phyloP scores from a whole-genome alignment of 257 asterid species.

The Hygrophila difformis region DNA sequence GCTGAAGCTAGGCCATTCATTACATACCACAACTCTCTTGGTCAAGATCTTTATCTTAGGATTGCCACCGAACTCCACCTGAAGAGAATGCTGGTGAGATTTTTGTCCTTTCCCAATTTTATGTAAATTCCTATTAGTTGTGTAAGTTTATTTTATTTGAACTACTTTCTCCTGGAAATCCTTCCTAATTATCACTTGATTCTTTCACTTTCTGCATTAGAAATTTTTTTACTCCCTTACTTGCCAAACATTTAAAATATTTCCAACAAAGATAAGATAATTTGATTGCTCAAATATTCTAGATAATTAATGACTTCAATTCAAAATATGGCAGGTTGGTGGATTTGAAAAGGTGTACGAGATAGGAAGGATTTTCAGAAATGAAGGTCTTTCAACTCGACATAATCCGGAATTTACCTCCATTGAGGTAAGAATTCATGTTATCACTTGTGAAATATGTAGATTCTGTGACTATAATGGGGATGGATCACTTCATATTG shows the following conservation, averaged over 20 bases:
- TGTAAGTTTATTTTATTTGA: background rate
- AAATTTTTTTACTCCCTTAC: too few relatives aligned
- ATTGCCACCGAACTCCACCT: constrained; percentile 98
- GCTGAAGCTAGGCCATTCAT: constrained; percentile 99
- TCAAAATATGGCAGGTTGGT: constrained; percentile 54
- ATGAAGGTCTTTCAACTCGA: constrained; percentile 97
- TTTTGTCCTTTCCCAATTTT: constrained; percentile 6
- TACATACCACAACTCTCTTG: constrained; percentile 94
- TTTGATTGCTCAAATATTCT: background rate
- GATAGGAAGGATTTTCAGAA: constrained; percentile 88
- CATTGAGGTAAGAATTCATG: constrained; percentile 59
- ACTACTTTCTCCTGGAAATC: constrained; percentile 5
- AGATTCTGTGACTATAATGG: too few relatives aligned
- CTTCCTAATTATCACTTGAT: constrained; percentile 3
- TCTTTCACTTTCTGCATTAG: constrained; percentile 4
- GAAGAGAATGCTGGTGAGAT: constrained; percentile 94
- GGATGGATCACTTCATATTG: background rate
- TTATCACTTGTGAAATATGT: constrained; percentile 8
- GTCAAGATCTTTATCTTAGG: constrained; percentile 91
- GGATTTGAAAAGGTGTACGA: constrained; percentile 97
- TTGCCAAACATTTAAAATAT: too few relatives aligned
- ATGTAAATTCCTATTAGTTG: constrained; percentile 1
- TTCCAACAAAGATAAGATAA: background rate
- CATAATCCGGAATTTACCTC: constrained; percentile 99
- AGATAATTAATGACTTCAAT: background rate